phyloP scores from a whole-genome alignment of 1,139 yeast species.

The Sugiyamaella grinbergsii region DNA sequence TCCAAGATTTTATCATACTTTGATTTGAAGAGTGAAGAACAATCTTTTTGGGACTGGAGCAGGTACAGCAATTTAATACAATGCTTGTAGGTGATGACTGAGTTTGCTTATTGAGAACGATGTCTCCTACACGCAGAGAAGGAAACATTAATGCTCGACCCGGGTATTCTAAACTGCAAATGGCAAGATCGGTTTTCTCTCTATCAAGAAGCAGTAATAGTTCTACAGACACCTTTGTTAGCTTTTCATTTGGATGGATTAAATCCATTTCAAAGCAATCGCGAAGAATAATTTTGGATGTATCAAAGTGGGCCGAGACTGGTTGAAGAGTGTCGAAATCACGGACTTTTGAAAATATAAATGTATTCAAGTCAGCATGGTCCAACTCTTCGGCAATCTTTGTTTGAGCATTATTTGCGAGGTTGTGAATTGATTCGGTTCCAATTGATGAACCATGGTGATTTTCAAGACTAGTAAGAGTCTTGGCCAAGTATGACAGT shows the following conservation, averaged over 20 bases:
- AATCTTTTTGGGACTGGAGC: constrained; percentile 33
- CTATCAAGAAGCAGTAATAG: constrained; percentile 31
- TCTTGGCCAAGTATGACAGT: constrained; percentile 41
- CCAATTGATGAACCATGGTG: constrained; percentile 18
- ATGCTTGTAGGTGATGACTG: constrained; percentile 21
- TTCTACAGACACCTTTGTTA: constrained; percentile 37
- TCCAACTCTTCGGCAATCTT: constrained; percentile 31
- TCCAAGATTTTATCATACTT: constrained; percentile 33
- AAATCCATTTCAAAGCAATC: constrained; percentile 41
- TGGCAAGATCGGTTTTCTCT: constrained; percentile 37
- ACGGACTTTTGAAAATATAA: constrained; percentile 39
- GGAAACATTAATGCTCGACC: constrained; percentile 45
- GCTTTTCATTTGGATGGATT: constrained; percentile 35
- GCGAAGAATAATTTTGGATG: constrained; percentile 37
- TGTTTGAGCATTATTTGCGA: constrained; percentile 30
- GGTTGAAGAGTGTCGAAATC: constrained; percentile 37
- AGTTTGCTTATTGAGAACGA: constrained; percentile 27
- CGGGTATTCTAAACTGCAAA: constrained; percentile 42
- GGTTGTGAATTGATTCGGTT: constrained; percentile 28
- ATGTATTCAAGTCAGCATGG: constrained; percentile 32
- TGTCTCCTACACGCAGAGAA: constrained; percentile 40
- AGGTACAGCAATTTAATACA: constrained; percentile 29
- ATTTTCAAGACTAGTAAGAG: constrained; percentile 21
- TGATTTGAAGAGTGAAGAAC: constrained; percentile 35
- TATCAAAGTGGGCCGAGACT: constrained; percentile 38